Evolutionary conservation across 2,329 filamentous ascomycete genomes (phyloP).

Genomic region (Talaromyces sp.): DNA sequence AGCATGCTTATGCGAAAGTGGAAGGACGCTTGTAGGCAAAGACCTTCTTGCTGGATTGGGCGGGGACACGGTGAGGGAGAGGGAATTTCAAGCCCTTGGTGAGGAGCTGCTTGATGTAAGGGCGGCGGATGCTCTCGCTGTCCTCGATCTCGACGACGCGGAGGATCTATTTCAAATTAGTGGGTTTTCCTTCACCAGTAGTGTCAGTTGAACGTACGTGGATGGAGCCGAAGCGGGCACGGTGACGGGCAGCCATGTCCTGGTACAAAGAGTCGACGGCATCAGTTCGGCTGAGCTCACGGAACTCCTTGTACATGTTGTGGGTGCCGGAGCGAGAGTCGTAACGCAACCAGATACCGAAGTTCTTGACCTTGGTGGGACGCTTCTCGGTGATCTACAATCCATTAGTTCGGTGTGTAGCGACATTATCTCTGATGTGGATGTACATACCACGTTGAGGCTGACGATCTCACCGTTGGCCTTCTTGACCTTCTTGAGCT

Average conservation of each 20-base stretch:
- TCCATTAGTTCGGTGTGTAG: conserved; percentile 12
- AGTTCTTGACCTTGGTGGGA: conserved; percentile 99
- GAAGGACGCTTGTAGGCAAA: conserved; percentile 91
- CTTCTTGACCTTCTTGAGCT: conserved; percentile 99
- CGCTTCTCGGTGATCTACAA: conserved; percentile 94
- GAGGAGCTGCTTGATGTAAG: conserved; percentile 99
- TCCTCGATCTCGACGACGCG: conserved; percentile 98
- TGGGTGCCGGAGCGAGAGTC: conserved; percentile 99
- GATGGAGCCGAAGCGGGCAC: conserved; percentile 95
- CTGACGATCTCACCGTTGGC: conserved; percentile 98
- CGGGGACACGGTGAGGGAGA: conserved; percentile 91
- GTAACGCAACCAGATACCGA: conserved; percentile 99
- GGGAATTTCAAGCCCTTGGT: conserved; percentile 96
- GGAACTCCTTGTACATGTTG: conserved; percentile 99
- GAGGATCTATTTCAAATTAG: conserved; percentile 99
- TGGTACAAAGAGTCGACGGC: conserved; percentile 97
- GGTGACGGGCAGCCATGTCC: conserved; percentile 99
- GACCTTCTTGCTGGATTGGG: conserved; percentile 80
- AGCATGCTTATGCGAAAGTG: conserved; percentile 84
- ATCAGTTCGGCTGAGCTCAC: conserved; percentile 93
- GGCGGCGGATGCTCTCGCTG: conserved; percentile 89
- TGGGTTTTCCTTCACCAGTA: too few species aligned
- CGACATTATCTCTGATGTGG: too few species aligned
- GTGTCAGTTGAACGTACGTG: too few species aligned
- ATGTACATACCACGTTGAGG: conserved; percentile 78